Percentiles rank a stretch among this genome's conserved stretches.
Evolutionary conservation across 2,329 filamentous ascomycete species (phyloP).

Genomic region (Xylaria sp.): DNA sequence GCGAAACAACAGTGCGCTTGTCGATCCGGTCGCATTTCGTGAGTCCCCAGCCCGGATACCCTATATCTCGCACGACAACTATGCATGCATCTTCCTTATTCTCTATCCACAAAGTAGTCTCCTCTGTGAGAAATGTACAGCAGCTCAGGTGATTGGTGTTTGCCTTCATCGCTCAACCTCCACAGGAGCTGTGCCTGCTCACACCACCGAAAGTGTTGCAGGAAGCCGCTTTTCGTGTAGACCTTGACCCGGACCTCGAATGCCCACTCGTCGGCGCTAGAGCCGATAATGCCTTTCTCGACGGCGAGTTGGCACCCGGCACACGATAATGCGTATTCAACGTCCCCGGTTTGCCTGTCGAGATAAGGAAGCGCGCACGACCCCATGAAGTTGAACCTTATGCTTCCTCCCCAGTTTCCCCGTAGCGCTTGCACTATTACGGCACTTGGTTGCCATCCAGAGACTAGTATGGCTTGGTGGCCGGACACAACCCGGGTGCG

Average conservation of each 20-base stretch:
- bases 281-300: conserved; percentile 31
- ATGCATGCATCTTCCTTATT: no score
- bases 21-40: no score
- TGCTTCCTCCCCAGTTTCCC: conserved; percentile 25
- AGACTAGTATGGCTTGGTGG: conserved; percentile 30
- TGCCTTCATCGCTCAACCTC: conserved; percentile 27
- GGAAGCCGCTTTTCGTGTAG: conserved; percentile 40
- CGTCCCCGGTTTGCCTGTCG: conserved; percentile 23
- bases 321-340: conserved; percentile 42
- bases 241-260: conserved; percentile 27
- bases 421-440: conserved; percentile 8
- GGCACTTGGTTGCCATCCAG: conserved; percentile 16
- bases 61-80: no score
- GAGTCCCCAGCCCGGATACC: no score
- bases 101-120: no score
- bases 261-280: conserved; percentile 23
- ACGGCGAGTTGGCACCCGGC: conserved; percentile 42
- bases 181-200: conserved; percentile 43
- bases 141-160: no score
- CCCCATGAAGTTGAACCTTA: conserved; percentile 38
- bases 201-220: conserved; percentile 45
- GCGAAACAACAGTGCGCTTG: no score
- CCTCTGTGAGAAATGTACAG: no score
- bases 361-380: conserved; percentile 31
- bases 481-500: conserved; percentile 28